Evolutionary conservation across 345 rosid species (phyloP), one percentile per base, ranked within the genome.

Genomic region (Populus tremula): DNA sequence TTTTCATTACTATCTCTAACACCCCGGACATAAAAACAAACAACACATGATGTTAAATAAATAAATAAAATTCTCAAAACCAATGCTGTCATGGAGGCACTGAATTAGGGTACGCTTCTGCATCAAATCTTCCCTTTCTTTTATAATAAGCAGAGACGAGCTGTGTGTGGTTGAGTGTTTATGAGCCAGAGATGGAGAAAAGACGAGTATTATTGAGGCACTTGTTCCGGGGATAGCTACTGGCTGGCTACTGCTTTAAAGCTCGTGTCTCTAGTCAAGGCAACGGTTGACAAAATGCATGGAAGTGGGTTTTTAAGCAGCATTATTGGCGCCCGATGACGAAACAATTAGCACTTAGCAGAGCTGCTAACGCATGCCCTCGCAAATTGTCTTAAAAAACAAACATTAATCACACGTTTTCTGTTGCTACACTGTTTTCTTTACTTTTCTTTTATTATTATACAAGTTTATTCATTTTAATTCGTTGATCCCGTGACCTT

Each of bases 1-100:
- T 0, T 5, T 3, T 0, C 3, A 33, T 4, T 0, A 33, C 0
- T 0, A 4, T 0, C 0, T 4, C 5, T 3, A 33, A 33, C 35
- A 33, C 5, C 35, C 35, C 5, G 0, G 4, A 2, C 4, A 31
- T 0, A 2, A 41, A 41, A 41, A 10, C 43, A 9, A 10, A 10
- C 13, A 41, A 0, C 45, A 8, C 12, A 2, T 10, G 0, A 10
- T 41, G 45, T 41, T 41, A 41, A 10, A 10, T 41, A 41, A 2
- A 41, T 2, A 9, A 11, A 41, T 11, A 41, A 41, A 41, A 41
- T 41, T 41, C 45, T 33, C 35, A 33, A 33, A 41, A 41, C 12
- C 45, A 41, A 3, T 33, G 35, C 35, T 33, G 35, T 4, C 35
- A 33, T 33, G 35, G 35, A 33, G 45, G 3, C 45, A 9, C 45